Conservation (phyloP, 768 basidiomycete species). For the Rhodosporidiobolus odoratus region DNA sequence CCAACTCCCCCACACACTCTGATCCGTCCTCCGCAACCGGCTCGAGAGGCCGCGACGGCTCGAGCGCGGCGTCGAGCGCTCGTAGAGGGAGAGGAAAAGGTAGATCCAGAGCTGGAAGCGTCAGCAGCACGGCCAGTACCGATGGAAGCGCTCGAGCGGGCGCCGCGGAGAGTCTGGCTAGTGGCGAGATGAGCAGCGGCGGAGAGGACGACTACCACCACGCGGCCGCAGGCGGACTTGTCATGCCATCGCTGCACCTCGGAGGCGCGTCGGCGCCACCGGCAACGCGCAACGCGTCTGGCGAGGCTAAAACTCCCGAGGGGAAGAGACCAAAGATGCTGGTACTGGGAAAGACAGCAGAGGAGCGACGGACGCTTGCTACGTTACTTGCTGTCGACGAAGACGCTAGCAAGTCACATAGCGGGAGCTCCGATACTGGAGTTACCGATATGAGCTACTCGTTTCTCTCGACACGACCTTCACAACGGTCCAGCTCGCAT, state of each 20-base stretch:
- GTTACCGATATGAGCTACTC: constrained; percentile 17
- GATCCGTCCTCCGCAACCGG: neutral
- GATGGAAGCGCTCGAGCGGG: constrained; percentile 14
- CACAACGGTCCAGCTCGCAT: neutral
- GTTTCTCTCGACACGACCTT: constrained; percentile 2
- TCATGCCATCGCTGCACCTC: constrained; percentile 27
- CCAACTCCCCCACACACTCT: constrained; percentile 3
- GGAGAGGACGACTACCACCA: constrained; percentile 8
- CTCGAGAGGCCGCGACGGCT: constrained; percentile 9
- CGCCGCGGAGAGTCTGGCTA: neutral
- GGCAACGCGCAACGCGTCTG: no score
- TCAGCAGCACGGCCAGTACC: constrained; percentile 24
- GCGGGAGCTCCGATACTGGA: neutral
- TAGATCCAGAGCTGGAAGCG: neutral
- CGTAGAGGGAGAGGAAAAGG: neutral
- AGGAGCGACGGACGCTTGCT: constrained; percentile 18
- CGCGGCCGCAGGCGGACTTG: constrained; percentile 1
- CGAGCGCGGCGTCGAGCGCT: no score
- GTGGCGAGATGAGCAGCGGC: constrained; percentile 10
- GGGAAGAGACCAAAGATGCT: neutral
- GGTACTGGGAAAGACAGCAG: constrained; percentile 17
- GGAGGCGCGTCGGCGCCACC: neutral
- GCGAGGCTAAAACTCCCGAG: no score
- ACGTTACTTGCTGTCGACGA: constrained; percentile 13
- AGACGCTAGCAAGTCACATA: neutral